A percentile compares a stretch with the other conserved stretches of the same genome.
phyloP scores from a whole-genome alignment of 139 green algal species.

The Micractinium conductrix region DNA sequence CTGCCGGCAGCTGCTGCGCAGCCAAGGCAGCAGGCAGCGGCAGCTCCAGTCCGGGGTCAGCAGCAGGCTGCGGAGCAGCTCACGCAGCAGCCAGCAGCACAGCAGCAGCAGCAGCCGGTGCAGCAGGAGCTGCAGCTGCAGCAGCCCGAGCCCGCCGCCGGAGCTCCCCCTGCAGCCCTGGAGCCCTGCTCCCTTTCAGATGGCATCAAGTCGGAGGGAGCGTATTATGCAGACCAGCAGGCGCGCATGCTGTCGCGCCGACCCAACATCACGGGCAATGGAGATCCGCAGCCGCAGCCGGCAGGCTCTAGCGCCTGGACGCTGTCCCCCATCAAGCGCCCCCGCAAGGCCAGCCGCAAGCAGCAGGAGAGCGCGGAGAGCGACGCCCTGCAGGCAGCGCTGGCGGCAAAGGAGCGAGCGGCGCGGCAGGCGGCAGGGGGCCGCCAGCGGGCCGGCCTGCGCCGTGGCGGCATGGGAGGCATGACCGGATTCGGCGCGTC shows the following conservation, averaged over 20 bases:
- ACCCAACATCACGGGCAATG: neutral
- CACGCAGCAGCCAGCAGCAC: neutral
- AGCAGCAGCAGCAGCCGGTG: neutral
- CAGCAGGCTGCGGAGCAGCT: neutral
- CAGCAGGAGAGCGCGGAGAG: neutral
- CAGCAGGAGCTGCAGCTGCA: neutral
- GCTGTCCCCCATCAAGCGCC: neutral
- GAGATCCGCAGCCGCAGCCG: neutral
- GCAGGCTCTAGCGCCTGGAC: neutral
- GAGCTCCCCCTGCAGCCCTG: neutral
- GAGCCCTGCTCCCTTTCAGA: neutral
- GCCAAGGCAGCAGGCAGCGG: neutral
- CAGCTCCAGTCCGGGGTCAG: neutral
- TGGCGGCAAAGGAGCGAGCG: neutral
- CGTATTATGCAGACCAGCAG: neutral
- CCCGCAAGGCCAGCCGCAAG: neutral
- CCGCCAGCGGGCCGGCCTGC: neutral
- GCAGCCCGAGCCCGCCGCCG: neutral
- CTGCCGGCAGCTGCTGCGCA: neutral
- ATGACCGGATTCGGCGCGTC: constrained; percentile 1
- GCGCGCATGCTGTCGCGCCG: neutral
- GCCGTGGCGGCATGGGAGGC: neutral
- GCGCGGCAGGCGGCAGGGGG: neutral
- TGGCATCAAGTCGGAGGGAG: neutral
- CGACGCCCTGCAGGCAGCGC: neutral